These are phyloP conservation scores for Polygonum maritimum DNA, from an alignment of 148 eudicot species.

Conservation along the genomic window DNA sequence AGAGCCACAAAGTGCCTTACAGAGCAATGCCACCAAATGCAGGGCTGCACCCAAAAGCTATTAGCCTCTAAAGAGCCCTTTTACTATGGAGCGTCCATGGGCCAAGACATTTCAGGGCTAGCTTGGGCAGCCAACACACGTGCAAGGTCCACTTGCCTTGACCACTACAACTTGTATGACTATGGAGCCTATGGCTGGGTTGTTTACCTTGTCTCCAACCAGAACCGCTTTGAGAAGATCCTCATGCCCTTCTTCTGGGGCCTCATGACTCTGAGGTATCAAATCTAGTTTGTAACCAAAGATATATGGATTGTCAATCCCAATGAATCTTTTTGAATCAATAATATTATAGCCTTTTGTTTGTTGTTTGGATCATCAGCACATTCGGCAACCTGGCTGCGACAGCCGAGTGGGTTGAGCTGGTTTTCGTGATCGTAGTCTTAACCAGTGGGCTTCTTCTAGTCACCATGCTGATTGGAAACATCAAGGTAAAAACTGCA, in stretches of 20 bases:
- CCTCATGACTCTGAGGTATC: conserved; percentile 80
- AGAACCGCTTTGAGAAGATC: conserved; percentile 71
- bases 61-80: conserved; percentile 65
- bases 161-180: conserved; percentile 33
- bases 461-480: conserved; percentile 95
- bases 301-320: too few species aligned
- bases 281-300: neutral
- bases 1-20: conserved; percentile 68
- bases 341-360: too few species aligned
- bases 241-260: conserved; percentile 95
- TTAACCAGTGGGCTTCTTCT: conserved; percentile 76
- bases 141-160: conserved; percentile 48
- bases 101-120: conserved; percentile 34
- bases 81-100: conserved; percentile 41
- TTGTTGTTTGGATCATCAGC: conserved; percentile 18
- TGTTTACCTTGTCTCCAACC: conserved; percentile 61
- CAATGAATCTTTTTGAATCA: too few species aligned
- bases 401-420: conserved; percentile 88
- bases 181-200: conserved; percentile 92
- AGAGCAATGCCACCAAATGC: conserved; percentile 43
- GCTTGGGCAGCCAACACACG: conserved; percentile 43
- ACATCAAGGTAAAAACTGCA: conserved; percentile 59
- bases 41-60: conserved; percentile 33
- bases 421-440: conserved; percentile 71
- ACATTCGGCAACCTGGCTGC: conserved; percentile 92